Evolutionary conservation across 768 basidiomycete genomes (phyloP), one percentile per base, ranked within the genome.

Genomic region (Suillus subluteus): DNA sequence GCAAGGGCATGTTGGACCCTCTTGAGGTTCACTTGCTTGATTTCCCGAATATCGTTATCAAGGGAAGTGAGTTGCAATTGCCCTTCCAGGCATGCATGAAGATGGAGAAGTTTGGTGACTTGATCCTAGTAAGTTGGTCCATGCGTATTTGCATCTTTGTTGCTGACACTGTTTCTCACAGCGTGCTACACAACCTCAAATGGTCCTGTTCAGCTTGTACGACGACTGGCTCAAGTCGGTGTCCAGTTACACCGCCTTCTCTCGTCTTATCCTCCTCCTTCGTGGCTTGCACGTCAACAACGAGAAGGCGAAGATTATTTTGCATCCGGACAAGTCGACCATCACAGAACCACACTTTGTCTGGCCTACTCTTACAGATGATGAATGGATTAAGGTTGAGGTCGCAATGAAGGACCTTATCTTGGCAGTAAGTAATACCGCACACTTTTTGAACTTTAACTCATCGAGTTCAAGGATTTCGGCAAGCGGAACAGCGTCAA

Each of bases 21-120:
- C 88, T 99, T 64, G 98, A 99, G 83, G 98, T 99, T 66, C 98
- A 99, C 77, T 87, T 99, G 78, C 89, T 99, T 69, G 98, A 99
- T 81, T 99, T 99, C 91, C 98, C 98, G 62, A 99, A 99, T 80
- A 99, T 99, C 71, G 98, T 99, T 79, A 99, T 99, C 84, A 99
- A 99, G 82, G 98, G 98, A 66, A 96, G 94, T 70, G 98, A 99
- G 78, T 83, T 99, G 58, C 98, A 99, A 73, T 82, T 99, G 65
- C 98, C 98, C 0, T 99, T 99, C 96, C 97, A 99, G 80, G 97
- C 98, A 18, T 97, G 96, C 72, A 96, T 99, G 94, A 99, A 99
- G 84, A 96, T 99, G 91, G 98, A 99, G 86, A 98, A 99, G 80
- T 99, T 99, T 71, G 98, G 98, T 82, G 98, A 99, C 77, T 83